Conservation (phyloP, 805 yeast genomes). For the Spathaspora boniae region DNA sequence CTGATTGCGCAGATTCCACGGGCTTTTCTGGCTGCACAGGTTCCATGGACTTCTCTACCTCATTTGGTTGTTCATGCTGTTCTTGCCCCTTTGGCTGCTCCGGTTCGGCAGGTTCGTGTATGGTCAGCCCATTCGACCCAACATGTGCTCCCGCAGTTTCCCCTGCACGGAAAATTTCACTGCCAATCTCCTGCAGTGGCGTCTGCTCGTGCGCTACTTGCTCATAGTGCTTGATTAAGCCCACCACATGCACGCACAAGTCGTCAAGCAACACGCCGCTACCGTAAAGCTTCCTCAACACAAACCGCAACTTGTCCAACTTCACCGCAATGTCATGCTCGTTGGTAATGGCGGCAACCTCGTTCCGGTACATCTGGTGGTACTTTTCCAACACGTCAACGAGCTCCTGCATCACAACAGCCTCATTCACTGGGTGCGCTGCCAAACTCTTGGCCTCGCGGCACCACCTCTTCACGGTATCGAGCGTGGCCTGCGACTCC, state of each 20-base stretch:
- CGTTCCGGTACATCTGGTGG: constrained; percentile 5
- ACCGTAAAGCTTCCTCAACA: constrained; percentile 29
- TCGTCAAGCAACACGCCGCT: constrained; percentile 24
- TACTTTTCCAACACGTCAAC: constrained; percentile 9
- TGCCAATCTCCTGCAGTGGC: too few relatives aligned
- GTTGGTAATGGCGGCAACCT: constrained; percentile 14
- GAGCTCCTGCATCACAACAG: constrained; percentile 17
- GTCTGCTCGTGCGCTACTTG: constrained; percentile 6
- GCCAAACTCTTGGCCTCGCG: constrained; percentile 14
- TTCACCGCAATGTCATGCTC: constrained; percentile 9
- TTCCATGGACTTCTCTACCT: too few relatives aligned
- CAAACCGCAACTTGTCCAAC: constrained; percentile 21
- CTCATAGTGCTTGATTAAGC: constrained; percentile 15
- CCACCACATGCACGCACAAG: constrained; percentile 15
- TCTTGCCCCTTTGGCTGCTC: too few relatives aligned
- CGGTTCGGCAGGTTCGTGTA: too few relatives aligned
- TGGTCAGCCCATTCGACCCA: too few relatives aligned
- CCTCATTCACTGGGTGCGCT: constrained; percentile 21
- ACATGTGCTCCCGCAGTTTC: too few relatives aligned
- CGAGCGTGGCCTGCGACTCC: constrained; percentile 13
- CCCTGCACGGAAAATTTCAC: too few relatives aligned
- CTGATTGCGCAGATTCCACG: not conserved
- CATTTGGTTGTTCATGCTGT: too few relatives aligned
- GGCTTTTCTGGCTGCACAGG: too few relatives aligned
- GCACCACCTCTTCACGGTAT: constrained; percentile 12